Conservation (phyloP, 768 basidiomycete species). For the Phylloporus arenicola region DNA sequence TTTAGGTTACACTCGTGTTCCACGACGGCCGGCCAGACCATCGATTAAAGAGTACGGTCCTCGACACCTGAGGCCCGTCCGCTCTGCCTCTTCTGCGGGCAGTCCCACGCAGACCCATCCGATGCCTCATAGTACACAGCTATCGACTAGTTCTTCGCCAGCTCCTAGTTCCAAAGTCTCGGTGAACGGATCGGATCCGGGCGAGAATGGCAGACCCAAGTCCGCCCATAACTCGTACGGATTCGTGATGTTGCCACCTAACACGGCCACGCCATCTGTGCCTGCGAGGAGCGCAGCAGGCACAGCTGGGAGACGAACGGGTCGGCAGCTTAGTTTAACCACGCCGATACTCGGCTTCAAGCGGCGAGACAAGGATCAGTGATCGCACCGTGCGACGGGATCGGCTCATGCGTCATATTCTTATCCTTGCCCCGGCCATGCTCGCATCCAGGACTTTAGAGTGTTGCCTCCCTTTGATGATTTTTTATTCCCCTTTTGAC, state of each 20-base stretch:
- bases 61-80: constrained; percentile 3
- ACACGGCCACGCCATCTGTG: constrained; percentile 13
- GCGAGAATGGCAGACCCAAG: constrained; percentile 15
- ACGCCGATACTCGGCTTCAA: constrained; percentile 53
- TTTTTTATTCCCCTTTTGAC: constrained; percentile 26
- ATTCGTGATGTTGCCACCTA: constrained; percentile 10
- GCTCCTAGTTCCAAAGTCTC: background rate
- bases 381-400: constrained; percentile 17
- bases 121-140: background rate
- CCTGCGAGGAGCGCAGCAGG: constrained; percentile 19
- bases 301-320: constrained; percentile 34
- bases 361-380: constrained; percentile 48
- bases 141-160: background rate
- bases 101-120: constrained; percentile 10
- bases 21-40: constrained; percentile 8
- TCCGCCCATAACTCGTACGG: constrained; percentile 24
- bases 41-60: constrained; percentile 2
- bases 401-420: background rate
- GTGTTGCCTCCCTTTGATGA: constrained; percentile 9
- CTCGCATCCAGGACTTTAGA: background rate
- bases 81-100: constrained; percentile 41
- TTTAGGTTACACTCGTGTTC: constrained; percentile 12
- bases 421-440: background rate
- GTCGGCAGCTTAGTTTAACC: constrained; percentile 65
- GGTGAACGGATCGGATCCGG: constrained; percentile 2